Base-by-base conservation (phyloP, 352 stramenopile genomes). In the Phytophthora citrophthora region DNA sequence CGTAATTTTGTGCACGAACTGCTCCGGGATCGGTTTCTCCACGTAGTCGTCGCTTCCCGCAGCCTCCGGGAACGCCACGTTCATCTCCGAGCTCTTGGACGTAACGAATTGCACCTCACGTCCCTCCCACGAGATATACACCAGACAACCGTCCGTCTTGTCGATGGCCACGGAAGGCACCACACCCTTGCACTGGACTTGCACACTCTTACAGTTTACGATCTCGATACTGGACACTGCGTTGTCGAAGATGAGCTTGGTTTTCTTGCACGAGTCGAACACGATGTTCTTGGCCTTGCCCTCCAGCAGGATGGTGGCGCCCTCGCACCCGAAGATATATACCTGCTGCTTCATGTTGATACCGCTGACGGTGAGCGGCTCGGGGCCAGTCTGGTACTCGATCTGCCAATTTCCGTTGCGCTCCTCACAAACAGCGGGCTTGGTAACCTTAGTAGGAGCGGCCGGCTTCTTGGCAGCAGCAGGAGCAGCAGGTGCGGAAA, bases 201-300 rank as follows among this genome's bases (percentile, higher is more conserved):
- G 94, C 54, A 99, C 90, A 62, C 91, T 94, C 83, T 99, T 98
- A 72, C 92, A 99, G 83, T 99, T 99, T 27, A 99, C 96, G 55
- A 99, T 79, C 80, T 99, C 97, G 52, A 98, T 90, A 54, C 91
- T 97, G 31, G 95, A 98, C 69, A 99, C 96, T 50, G 90, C 88
- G 61, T 93, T 93, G 70, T 99, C 96, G 64, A 99, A 98, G 44
- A 99, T 76, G 23, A 99, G 89, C 74, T 98, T 97, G 34, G 80
- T 91, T 73, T 98, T 98, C 59, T 91, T 96, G 85, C 96, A 99
- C 49, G 72, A 92, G 74, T 99, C 97, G 1, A 99, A 63, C 53
- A 97, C 86, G 47, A 99, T 89, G 61, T 89, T 98, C 81, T 99
- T 99, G 68, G 97, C 96, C 80, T 99, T 99, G 58, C 96, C 97